These are phyloP conservation scores for Russula lepida DNA, from an alignment of 768 basidiomycete species.

Conservation along the genomic window DNA sequence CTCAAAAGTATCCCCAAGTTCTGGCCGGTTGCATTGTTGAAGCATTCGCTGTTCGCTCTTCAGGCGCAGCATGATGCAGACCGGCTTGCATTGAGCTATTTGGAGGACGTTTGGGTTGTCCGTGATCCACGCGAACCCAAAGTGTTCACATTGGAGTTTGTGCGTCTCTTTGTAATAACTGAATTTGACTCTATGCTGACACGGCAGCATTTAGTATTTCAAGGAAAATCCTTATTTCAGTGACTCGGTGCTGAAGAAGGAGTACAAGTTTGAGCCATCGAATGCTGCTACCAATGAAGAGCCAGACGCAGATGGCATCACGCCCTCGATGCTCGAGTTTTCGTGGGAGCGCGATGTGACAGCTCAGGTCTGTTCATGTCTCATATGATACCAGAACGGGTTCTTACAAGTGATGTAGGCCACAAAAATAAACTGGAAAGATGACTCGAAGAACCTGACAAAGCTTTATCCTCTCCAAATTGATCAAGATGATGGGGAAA, in stretches of 20 bases:
- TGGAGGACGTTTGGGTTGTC: slow-evolving; percentile 79
- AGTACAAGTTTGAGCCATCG: slow-evolving; percentile 62
- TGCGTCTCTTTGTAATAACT: slow-evolving; percentile 36
- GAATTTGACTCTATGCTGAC: slow-evolving; percentile 1
- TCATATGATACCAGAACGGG: neutral
- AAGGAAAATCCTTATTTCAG: slow-evolving; percentile 81
- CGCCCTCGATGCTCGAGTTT: slow-evolving; percentile 70
- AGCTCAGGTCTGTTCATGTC: slow-evolving; percentile 38
- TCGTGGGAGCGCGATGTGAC: slow-evolving; percentile 70
- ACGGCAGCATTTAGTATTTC: slow-evolving; percentile 47
- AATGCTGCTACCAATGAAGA: slow-evolving; percentile 45
- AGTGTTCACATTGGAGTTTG: slow-evolving; percentile 83
- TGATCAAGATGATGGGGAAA: slow-evolving; percentile 54
- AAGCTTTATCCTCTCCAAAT: slow-evolving; percentile 64
- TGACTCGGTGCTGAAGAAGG: slow-evolving; percentile 70
- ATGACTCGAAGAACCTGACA: slow-evolving; percentile 64
- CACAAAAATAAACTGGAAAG: slow-evolving; percentile 74
- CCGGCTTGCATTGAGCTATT: slow-evolving; percentile 70
- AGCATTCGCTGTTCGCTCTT: slow-evolving; percentile 52
- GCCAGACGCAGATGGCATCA: slow-evolving; percentile 68
- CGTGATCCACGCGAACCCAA: slow-evolving; percentile 68
- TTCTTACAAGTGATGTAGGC: slow-evolving; percentile 33
- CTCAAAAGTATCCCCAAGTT: slow-evolving; percentile 65
- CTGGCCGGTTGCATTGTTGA: slow-evolving; percentile 82
- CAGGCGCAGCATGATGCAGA: slow-evolving; percentile 69